phyloP scores from a whole-genome alignment of 139 green algal genomes.

The Mesotaenium endlicherianum region DNA sequence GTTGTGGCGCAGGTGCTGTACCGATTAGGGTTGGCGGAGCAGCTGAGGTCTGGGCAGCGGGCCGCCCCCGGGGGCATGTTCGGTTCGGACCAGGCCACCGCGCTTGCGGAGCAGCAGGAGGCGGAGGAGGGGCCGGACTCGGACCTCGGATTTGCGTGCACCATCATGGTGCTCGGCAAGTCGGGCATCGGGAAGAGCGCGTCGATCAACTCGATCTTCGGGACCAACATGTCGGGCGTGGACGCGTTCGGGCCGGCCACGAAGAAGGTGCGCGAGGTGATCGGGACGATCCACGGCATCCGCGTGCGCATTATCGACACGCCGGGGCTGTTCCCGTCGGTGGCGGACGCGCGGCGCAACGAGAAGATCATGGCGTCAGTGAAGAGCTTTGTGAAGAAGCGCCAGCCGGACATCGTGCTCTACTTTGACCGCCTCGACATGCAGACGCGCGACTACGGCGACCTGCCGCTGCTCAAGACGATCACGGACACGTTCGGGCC shows the following conservation, averaged over 20 bases:
- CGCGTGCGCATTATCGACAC: slow-evolving; percentile 77
- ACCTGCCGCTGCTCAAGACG: slow-evolving; percentile 63
- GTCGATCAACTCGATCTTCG: slow-evolving; percentile 70
- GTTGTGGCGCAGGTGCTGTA: slow-evolving; percentile 69
- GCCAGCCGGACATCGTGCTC: slow-evolving; percentile 73
- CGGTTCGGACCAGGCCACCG: slow-evolving; percentile 33
- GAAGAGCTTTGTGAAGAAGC: slow-evolving; percentile 57
- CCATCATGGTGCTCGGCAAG: slow-evolving; percentile 75
- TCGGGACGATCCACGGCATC: slow-evolving; percentile 63
- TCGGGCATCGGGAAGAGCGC: slow-evolving; percentile 70
- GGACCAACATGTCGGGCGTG: background rate
- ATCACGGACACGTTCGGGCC: slow-evolving; percentile 71
- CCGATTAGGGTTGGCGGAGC: slow-evolving; percentile 76
- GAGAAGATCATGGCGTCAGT: slow-evolving; percentile 56
- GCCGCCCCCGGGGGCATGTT: background rate
- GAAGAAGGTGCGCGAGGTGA: slow-evolving; percentile 56
- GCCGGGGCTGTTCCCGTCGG: slow-evolving; percentile 66
- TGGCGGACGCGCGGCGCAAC: slow-evolving; percentile 57
- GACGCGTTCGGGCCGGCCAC: slow-evolving; percentile 53
- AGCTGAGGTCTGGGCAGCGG: slow-evolving; percentile 56
- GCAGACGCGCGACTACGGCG: slow-evolving; percentile 45
- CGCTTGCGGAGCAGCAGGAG: slow-evolving; percentile 47
- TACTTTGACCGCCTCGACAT: slow-evolving; percentile 79
- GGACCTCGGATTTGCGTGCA: slow-evolving; percentile 62
- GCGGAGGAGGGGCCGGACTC: slow-evolving; percentile 33